phyloP scores from a whole-genome alignment of 257 asterid genomes.

The Agastache rugosa region DNA sequence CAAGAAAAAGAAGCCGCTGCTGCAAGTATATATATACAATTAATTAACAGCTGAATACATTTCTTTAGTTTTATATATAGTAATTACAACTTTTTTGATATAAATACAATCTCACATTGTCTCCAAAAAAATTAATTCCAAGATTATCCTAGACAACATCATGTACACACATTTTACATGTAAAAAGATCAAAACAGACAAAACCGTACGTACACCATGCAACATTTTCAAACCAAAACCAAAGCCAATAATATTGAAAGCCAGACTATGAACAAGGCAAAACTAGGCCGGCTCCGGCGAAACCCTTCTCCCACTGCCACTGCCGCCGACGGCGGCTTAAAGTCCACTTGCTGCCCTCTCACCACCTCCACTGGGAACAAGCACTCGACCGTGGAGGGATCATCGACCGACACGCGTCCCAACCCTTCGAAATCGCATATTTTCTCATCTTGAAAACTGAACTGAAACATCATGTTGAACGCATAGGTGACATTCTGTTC shows the following conservation, averaged over 20 bases:
- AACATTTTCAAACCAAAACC: neutral
- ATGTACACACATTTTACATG: too few relatives aligned
- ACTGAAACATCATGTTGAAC: slow-evolving; percentile 44
- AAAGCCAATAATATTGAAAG: neutral
- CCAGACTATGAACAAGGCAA: neutral
- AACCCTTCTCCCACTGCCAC: neutral
- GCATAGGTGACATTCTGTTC: slow-evolving; percentile 37
- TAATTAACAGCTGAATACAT: too few relatives aligned
- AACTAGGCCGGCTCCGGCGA: neutral
- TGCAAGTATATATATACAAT: too few relatives aligned
- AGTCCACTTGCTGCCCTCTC: slow-evolving; percentile 23
- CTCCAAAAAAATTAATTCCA: too few relatives aligned
- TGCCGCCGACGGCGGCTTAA: neutral
- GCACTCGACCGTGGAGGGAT: slow-evolving; percentile 45
- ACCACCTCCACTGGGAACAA: slow-evolving; percentile 53
- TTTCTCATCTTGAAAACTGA: slow-evolving; percentile 22
- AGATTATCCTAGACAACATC: too few relatives aligned
- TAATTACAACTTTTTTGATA: too few relatives aligned
- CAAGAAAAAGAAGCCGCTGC: too few relatives aligned
- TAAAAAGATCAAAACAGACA: too few relatives aligned
- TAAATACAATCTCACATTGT: too few relatives aligned
- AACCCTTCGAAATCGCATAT: slow-evolving; percentile 33
- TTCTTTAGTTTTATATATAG: too few relatives aligned
- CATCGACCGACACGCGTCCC: slow-evolving; percentile 16
- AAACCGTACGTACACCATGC: neutral